Base-by-base conservation (phyloP, 2,329 filamentous ascomycete genomes). In the Pseudopithomyces maydicus region DNA sequence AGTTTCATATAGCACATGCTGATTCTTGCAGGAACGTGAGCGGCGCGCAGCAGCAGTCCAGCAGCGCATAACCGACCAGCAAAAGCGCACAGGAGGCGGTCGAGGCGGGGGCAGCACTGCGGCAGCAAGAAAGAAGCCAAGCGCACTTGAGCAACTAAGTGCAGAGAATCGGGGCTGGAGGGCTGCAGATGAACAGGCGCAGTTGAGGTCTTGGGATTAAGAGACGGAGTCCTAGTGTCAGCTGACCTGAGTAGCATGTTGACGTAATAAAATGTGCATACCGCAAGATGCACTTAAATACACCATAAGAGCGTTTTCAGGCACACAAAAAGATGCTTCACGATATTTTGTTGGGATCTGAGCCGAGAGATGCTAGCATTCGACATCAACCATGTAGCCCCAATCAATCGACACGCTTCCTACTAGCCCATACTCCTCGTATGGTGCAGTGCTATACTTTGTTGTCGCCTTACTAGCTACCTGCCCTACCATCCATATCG, bases 141-240 rank as follows among this genome's bases (percentile, higher is more conserved):
- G 48, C 38, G 67, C 69, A 22, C 58, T 74, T 1, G 67, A 72
- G 55, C 53, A 71, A 54, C 53, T 68, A 59, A 72, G 69, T 45
- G 67, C 53, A 45, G 69, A 73, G 58, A 74, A 73, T 41, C 47
- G 65, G 38, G 68, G 70, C 11, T 74, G 65, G 63, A 64, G 71
- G 43, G 68, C 66, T 38, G 65, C 63, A 26, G 72, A 74, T 58
- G 63, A 65, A 38, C 62, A 68, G 48, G 62, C 65, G 8, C 66
- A 68, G 19, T 53, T 73, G 47, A 61, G 69, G 50, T 61, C 63
- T 41, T 72, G 63, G 62, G 65, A 72, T 43, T 72, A 54, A 67
- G 33, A 45, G 29, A 10, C 32, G 26, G 15, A 19, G n/a, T 15
- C 26, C 14, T 11, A 26, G 10, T 26, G 11, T 20, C n/a, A 22